Evolutionary conservation across 2,329 filamentous ascomycete species (phyloP), one percentile per base, ranked within the genome.

Genomic region (Cephalotrichum gorgonifer): DNA sequence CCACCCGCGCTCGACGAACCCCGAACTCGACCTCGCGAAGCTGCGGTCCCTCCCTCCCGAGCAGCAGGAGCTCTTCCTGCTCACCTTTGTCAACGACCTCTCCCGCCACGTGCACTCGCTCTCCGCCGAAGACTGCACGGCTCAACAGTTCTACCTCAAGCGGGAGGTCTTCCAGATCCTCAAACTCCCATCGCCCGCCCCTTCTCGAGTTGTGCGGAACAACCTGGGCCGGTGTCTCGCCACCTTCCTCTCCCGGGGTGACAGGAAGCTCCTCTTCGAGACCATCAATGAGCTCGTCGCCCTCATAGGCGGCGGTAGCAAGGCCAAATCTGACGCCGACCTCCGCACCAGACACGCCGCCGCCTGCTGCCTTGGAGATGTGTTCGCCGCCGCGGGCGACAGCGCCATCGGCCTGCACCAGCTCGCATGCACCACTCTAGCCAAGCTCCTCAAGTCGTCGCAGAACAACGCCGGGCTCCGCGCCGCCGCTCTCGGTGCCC

Each of bases 121-220:
- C 43, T 78, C 81, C 48, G 74, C 81, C 53, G 88, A 95, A 57
- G 86, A 86, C 61, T 86, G 90, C 56, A 91, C 87, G 22, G 79
- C 86, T 12, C 86, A 96, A 68, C 93, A 98, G 66, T 82, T 89
- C 58, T 87, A 88, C 63, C 76, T 98, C 58, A 96, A 96, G 69
- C 90, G 87, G 64, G 89, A 97, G 74, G 77, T 96, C 56, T 87
- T 97, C 65, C 88, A 95, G 68, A 85, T 98, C 63, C 78, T 98
- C 64, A 89, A 84, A 59, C 79, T 98, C 35, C 64, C 81, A 44
- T 77, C 88, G 38, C 91, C 91, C 50, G 78, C 86, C 44, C 88
- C 91, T 33, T 91, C 88, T 39, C 80, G 93, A 62, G 86, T 95
- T 38, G 85, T 96, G 61, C 81, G 93, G 58, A 93, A 91, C 68